Base-by-base conservation (phyloP, 345 rosid genomes). In the Syzygium oleosum region DNA sequence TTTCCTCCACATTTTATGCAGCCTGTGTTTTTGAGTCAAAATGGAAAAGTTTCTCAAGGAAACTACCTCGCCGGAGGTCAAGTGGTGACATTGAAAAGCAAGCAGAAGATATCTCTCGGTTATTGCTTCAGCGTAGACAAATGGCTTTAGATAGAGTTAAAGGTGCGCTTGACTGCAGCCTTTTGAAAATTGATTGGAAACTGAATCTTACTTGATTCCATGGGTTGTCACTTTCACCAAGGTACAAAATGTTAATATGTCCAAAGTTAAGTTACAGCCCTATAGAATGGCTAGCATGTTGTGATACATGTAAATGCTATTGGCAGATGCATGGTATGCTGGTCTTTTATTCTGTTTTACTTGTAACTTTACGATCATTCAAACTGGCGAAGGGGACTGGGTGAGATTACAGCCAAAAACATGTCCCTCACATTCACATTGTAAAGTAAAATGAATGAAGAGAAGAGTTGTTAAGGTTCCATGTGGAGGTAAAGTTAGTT, bases 1-100 rank as follows among this genome's bases (percentile, higher is more conserved):
- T 25, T 43, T 1, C 83, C 68, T 49, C 68, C 19, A 16, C 56
- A 59, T 31, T 31, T 53, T 27, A 21, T 80, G 87, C 87, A 93
- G 95, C 94, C 34, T 92, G 89, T 63, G 88, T 86, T 52, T 93
- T 93, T 84, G 96, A 92, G 91, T 90, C 92, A 63, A 94, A 91
- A 85, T 94, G 96, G 94, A 94, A 93, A 90, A 88, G 46, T 63
- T 51, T 88, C 49, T 93, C 96, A 6, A 93, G 91, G 87, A 92
- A 92, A 91, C 63, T 92, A 88, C 92, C 93, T 31, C 90, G 91
- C 29, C 90, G 88, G 84, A 87, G 87, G 89, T 88, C 58, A 59
- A 29, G 31, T 2, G 85, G 63, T 53, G 93, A 89, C 17, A 25
- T 49, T 27, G 79, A 7, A 51, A 87, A 89, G 52, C 89, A 87